These are phyloP conservation scores for Spatholobus suberectus DNA, from an alignment of 306 rosid species.

Conservation along the genomic window DNA sequence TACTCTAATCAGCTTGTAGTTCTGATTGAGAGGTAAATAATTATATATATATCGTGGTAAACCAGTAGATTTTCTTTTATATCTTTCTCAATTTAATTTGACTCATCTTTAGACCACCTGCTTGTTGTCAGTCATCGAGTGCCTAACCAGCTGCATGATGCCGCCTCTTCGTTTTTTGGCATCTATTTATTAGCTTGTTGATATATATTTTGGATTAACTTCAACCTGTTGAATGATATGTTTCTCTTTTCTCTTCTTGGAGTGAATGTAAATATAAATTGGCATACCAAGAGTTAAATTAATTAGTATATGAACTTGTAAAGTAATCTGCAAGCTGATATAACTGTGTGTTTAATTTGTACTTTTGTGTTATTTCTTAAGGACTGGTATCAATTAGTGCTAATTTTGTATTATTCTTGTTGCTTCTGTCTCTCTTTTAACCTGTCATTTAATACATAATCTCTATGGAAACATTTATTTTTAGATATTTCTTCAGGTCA, in stretches of 20 bases:
- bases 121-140: slow-evolving; percentile 14
- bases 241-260: slow-evolving; percentile 35
- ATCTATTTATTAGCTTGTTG: slow-evolving; percentile 36
- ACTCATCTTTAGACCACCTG: slow-evolving; percentile 24
- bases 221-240: background rate
- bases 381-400: slow-evolving; percentile 20
- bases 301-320: slow-evolving; percentile 31
- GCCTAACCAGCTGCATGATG: slow-evolving; percentile 22
- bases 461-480: slow-evolving; percentile 22
- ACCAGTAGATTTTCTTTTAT: background rate
- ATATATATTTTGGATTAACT: slow-evolving; percentile 27
- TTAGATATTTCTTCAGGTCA: slow-evolving; percentile 60
- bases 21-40: background rate
- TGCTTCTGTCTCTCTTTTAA: slow-evolving; percentile 10
- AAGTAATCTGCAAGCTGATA: slow-evolving; percentile 27
- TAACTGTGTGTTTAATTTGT: slow-evolving; percentile 3
- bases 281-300: slow-evolving; percentile 18
- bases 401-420: slow-evolving; percentile 18
- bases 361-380: slow-evolving; percentile 13
- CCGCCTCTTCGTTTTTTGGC: slow-evolving; percentile 13
- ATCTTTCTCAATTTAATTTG: slow-evolving; percentile 16
- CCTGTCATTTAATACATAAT: slow-evolving; percentile 15
- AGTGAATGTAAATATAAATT: slow-evolving; percentile 11
- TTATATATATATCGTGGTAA: background rate
- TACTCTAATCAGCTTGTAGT: background rate